These are phyloP conservation scores for Tylopilus cervinicoccineus DNA, from an alignment of 768 basidiomycete species.

Conservation along the genomic window DNA sequence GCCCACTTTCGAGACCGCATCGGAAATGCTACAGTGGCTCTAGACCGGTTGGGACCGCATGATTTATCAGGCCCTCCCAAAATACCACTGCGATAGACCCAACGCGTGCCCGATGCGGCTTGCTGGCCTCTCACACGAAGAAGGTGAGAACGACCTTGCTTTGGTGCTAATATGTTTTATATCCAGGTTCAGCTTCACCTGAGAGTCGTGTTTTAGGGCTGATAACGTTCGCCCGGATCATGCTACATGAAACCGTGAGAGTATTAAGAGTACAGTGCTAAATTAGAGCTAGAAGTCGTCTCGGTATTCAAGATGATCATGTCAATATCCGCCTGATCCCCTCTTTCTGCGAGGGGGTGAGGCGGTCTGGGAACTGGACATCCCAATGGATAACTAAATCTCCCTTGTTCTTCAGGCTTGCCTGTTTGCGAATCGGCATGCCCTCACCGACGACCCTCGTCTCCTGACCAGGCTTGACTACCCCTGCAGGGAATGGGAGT, in stretches of 20 bases:
- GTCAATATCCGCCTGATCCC: slow-evolving; percentile 65
- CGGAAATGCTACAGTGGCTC: not conserved
- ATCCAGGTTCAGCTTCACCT: not conserved
- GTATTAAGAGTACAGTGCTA: slow-evolving; percentile 10
- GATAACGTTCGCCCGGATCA: slow-evolving; percentile 1
- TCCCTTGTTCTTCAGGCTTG: slow-evolving; percentile 66
- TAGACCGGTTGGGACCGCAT: not conserved
- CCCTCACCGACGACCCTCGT: slow-evolving; percentile 73
- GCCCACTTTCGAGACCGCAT: not conserved
- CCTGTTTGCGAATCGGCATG: slow-evolving; percentile 88
- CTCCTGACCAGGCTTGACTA: slow-evolving; percentile 76
- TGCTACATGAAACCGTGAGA: not conserved
- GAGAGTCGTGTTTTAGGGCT: not conserved
- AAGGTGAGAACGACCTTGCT: not conserved
- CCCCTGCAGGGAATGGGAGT: slow-evolving; percentile 56
- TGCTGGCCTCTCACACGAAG: not conserved
- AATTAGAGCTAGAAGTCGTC: slow-evolving; percentile 7
- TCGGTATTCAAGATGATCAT: slow-evolving; percentile 18
- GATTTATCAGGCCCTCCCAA: too few species aligned
- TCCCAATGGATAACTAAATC: slow-evolving; percentile 84
- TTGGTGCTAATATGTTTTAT: not conserved
- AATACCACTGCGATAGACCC: not conserved
- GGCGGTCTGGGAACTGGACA: slow-evolving; percentile 73
- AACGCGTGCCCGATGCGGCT: not conserved
- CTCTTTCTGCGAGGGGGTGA: slow-evolving; percentile 79